Evolutionary conservation across 2,329 filamentous ascomycete species (phyloP).

Genomic region (Diaporthe velutina): DNA sequence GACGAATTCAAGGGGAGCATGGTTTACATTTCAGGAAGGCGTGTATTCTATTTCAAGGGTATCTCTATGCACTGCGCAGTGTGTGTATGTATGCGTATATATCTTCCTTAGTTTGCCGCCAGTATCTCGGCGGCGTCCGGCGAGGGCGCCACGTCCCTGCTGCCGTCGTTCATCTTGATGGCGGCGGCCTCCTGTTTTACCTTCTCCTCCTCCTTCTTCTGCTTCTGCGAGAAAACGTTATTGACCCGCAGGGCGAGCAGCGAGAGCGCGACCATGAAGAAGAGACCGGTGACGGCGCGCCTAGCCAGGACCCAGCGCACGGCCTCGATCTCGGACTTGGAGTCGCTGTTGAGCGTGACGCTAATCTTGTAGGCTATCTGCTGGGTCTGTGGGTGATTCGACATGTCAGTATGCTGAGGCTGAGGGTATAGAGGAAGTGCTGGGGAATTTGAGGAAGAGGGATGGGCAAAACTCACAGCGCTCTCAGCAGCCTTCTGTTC

Average conservation of each 20-base stretch:
- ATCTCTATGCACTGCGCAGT: conserved; percentile 30
- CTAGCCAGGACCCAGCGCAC: conserved; percentile 86
- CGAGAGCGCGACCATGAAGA: conserved; percentile 75
- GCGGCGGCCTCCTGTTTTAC: conserved; percentile 59
- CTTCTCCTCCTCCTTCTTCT: conserved; percentile 59
- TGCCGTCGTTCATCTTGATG: conserved; percentile 57
- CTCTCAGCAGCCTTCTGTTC: conserved; percentile 89
- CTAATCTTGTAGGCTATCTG: conserved; percentile 98
- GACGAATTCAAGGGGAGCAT: background rate
- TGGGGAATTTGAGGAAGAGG: conserved; percentile 40
- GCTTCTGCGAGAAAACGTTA: conserved; percentile 67
- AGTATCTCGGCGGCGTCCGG: conserved; percentile 70
- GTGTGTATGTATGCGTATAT: background rate
- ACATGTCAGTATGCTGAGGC: conserved; percentile 39
- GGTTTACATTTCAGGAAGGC: background rate
- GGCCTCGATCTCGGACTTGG: conserved; percentile 91
- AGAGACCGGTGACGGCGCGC: conserved; percentile 72
- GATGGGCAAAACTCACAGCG: conserved; percentile 68
- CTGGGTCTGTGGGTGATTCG: conserved; percentile 73
- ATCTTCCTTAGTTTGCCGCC: conserved; percentile 63
- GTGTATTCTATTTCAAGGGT: conserved; percentile 35
- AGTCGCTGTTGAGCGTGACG: conserved; percentile 88
- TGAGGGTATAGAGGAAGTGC: background rate
- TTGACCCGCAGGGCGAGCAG: conserved; percentile 71
- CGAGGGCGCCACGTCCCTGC: conserved; percentile 59